Conservation (phyloP, 441 rosid genomes). For the Populus trichocarpa region DNA sequence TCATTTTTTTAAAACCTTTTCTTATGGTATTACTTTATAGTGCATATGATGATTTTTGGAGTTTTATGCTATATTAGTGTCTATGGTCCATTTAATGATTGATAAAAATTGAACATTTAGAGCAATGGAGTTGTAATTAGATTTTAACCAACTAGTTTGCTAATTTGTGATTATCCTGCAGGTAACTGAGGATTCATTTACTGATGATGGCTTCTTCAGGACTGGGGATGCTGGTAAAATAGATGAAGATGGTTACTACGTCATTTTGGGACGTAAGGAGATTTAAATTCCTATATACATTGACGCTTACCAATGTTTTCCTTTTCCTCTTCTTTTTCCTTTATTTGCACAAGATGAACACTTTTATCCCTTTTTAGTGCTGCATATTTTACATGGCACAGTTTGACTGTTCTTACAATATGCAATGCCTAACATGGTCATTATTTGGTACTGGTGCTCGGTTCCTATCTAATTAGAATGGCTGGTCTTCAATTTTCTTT, state of each 20-base stretch:
- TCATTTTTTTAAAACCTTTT: neutral
- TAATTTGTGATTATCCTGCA: conserved; percentile 19
- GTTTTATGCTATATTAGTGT: neutral
- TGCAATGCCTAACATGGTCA: neutral
- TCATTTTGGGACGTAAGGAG: conserved; percentile 91
- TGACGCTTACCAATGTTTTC: neutral
- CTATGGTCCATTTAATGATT: neutral
- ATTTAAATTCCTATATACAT: conserved; percentile 18
- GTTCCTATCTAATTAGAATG: neutral
- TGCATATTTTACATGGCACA: neutral
- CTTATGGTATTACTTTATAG: neutral
- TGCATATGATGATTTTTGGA: neutral
- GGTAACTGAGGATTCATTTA: conserved; percentile 79
- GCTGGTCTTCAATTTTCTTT: neutral
- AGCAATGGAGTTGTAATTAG: neutral
- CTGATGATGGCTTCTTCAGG: conserved; percentile 88
- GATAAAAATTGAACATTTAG: neutral
- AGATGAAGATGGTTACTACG: conserved; percentile 79
- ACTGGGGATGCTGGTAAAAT: conserved; percentile 92
- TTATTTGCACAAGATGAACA: neutral
- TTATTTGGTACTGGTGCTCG: neutral
- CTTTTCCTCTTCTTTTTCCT: neutral
- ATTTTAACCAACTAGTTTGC: conserved; percentile 7
- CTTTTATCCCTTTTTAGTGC: neutral
- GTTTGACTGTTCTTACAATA: neutral